A percentile compares a stretch with the other conserved stretches of the same genome.
Evolutionary conservation across 1,284 basidiomycete genomes (phyloP).

Genomic region (Apiotrichum laibachii): DNA sequence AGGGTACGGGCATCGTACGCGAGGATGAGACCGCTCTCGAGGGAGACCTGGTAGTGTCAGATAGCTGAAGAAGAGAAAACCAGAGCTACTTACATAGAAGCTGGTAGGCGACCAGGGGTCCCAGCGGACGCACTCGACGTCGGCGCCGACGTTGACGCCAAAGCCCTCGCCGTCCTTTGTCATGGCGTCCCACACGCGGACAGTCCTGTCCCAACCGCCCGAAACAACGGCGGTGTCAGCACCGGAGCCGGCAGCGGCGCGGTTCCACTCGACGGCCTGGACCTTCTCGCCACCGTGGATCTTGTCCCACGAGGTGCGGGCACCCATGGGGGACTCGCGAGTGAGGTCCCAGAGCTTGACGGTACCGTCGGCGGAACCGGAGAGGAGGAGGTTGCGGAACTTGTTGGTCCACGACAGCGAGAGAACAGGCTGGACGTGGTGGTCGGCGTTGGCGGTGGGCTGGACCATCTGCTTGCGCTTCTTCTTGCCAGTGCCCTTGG

Average conservation of each 20-base stretch:
- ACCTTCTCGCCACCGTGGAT: slow-evolving; percentile 89
- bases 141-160: slow-evolving; percentile 73
- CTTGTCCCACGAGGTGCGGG: slow-evolving; percentile 75
- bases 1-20: slow-evolving; percentile 87
- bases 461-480: slow-evolving; percentile 86
- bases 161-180: slow-evolving; percentile 71
- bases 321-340: slow-evolving; percentile 59
- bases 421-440: slow-evolving; percentile 93
- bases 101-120: slow-evolving; percentile 86
- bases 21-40: slow-evolving; percentile 88
- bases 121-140: slow-evolving; percentile 93
- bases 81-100: slow-evolving; percentile 70
- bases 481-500: slow-evolving; percentile 84
- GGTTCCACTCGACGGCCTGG: slow-evolving; percentile 96
- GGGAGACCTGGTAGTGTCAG: slow-evolving; percentile 63
- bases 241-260: slow-evolving; percentile 56
- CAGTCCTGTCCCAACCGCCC: slow-evolving; percentile 90
- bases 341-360: slow-evolving; percentile 97
- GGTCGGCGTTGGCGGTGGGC: slow-evolving; percentile 62
- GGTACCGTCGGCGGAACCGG: slow-evolving; percentile 88
- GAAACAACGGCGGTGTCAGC: slow-evolving; percentile 80
- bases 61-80: not conserved
- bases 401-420: slow-evolving; percentile 86
- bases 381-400: slow-evolving; percentile 86
- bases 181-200: slow-evolving; percentile 87